These are phyloP conservation scores for Suhomyces chickasaworum DNA, from an alignment of 1,139 yeast species.

Conservation along the genomic window DNA sequence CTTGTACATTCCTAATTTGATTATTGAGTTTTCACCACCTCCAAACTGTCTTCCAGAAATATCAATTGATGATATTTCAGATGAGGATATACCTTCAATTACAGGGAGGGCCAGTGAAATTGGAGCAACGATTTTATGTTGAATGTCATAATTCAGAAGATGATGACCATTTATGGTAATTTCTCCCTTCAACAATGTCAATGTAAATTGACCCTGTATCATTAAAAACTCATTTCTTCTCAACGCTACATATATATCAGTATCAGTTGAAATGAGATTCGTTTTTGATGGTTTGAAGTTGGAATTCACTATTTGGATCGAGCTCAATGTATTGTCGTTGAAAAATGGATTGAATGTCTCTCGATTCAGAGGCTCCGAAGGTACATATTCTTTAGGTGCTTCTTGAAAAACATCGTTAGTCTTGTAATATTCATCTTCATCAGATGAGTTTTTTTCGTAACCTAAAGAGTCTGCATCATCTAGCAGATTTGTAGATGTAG, in stretches of 20 bases:
- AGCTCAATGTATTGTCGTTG: constrained; percentile 1
- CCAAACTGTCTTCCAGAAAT: constrained; percentile 19
- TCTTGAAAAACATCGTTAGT: not conserved
- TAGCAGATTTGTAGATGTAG: constrained; percentile 15
- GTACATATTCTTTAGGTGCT: not conserved
- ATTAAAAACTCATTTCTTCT: constrained; percentile 50
- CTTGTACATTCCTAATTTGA: constrained; percentile 36
- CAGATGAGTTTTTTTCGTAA: constrained; percentile 30
- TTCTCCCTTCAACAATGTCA: constrained; percentile 63
- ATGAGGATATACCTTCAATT: constrained; percentile 23
- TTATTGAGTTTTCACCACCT: constrained; percentile 44
- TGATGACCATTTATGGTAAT: constrained; percentile 55
- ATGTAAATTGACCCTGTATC: constrained; percentile 58
- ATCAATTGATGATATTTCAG: constrained; percentile 22
- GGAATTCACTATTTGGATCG: constrained; percentile 16
- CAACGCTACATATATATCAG: constrained; percentile 44
- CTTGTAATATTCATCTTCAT: constrained; percentile 24
- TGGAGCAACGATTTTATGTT: constrained; percentile 36
- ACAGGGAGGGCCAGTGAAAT: not conserved
- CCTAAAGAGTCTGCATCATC: constrained; percentile 22
- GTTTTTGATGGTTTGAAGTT: constrained; percentile 37
- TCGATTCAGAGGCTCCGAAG: not conserved
- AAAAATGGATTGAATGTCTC: not conserved
- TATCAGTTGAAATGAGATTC: constrained; percentile 36
- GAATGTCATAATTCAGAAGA: constrained; percentile 33